Evolutionary conservation across 345 rosid genomes (phyloP), one percentile per base, ranked within the genome.

Genomic region (Gossypium stocksii): DNA sequence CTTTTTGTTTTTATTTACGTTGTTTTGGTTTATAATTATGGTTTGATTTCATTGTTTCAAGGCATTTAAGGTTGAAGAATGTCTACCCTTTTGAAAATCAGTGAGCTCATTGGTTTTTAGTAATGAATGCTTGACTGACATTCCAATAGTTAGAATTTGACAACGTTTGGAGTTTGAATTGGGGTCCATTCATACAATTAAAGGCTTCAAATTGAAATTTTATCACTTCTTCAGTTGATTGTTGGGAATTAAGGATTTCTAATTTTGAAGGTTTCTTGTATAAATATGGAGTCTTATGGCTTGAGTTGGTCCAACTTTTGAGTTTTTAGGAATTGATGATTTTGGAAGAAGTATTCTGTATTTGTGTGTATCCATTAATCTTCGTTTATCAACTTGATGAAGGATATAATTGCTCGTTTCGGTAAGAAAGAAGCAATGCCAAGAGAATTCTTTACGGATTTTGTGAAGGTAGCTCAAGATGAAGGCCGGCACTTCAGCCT

Each of bases 371-470:
- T 20, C 34, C 1, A 1, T 60, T 73, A 2, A 45, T 60, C 49
- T 60, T 46, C 7, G 46, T 70, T 17, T 70, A 3, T 38, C 38
- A 5, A 43, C 46, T 22, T 74, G 12, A 17, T 83, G 69, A 45
- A 94, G 97, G 98, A 92, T 84, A 90, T 92, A 80, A 87, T 94
- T 83, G 97, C 92, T 76, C 92, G 98, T 25, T 94, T 94, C 67
- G 97, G 94, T 23, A 89, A 89, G 90, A 86, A 84, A 82, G 94
- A 93, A 79, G 86, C 85, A 41, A 93, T 93, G 98, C 98, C 98
- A 1, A 89, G 91, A 79, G 96, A 91, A 27, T 93, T 93, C 81
- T 91, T 93, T 44, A 89, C 93, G 0, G 98, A 91, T 78, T 93
- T 93, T 70, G 96, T 90, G 73, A 86, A 82, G 76, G 97, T 94